Evolutionary conservation across 192 early-diverging fungal genomes (phyloP), one percentile per base, ranked within the genome.

Genomic region (Coemansia sp.): DNA sequence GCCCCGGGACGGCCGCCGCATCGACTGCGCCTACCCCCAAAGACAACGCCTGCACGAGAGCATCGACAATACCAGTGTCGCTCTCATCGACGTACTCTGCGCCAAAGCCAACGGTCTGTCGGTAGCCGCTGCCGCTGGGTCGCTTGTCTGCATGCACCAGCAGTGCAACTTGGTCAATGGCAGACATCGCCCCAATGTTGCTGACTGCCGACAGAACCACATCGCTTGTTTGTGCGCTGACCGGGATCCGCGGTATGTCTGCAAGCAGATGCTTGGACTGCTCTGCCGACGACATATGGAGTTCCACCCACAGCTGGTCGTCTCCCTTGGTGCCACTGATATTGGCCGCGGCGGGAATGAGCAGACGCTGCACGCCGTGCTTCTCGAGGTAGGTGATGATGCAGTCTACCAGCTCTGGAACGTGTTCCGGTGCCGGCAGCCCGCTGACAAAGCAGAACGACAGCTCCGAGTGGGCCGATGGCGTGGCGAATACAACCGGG

Each of bases 391-490:
- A 16, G 0, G 34, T 31, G 13, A 63, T 4, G 7, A 71, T 22
- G n/a, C 30, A 16, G 47, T 60, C 56, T 8, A 44, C 56, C 32
- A 71, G 60, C 37, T 47, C 55, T 7, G 67, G 56, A 2, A 56
- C 27, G 37, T 35, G 52, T 31, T 60, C 55, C 32, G 34, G 27
- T 20, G 44, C 47, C 4, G 67, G 67, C 10, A 60, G 42, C 9
- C 67, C 67, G 44, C 45, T 71, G 44, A 64, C 48, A 38, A 71
- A 55, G 25, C 55, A 58, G 29, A 71, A 60, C 9, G 60, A 59
- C 47, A 64, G 22, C 16, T 28, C 38, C 2, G 56, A 38, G 0
- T 11, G 4, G 3, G 21, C 23, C 7, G 34, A 9, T 11, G 56
- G 21, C 13, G 51, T 59, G 28, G 47, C 47, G 12, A 64, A 21